Base-by-base conservation (phyloP, 768 basidiomycete genomes). In the Lepiota venenata region DNA sequence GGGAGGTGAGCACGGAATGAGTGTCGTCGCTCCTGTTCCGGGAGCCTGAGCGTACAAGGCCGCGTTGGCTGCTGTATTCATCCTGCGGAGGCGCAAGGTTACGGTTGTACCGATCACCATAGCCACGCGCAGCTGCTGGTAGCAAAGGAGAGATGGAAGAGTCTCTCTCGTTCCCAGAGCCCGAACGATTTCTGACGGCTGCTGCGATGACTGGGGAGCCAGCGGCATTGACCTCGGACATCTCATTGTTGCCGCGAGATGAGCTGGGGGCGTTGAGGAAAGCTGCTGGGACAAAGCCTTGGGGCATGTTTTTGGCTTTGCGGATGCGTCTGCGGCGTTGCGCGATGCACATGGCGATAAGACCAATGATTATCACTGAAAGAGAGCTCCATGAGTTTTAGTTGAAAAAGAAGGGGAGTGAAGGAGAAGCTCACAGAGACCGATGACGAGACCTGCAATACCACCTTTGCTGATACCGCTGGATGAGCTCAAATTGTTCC, bases 301-400 rank as follows among this genome's bases (percentile, higher is more conserved):
- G 55, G 14, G 63, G 63, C 38, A 57, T 58, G 37, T 62, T 64
- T 11, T 52, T 57, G 14, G 63, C 56, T 15, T 58, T 60, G 32
- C 64, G 63, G 37, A 51, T 45, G 32, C 64, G 57, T 15, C 55
- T 62, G 27, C 57, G 51, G 32, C 56, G 59, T 16, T 55, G 59
- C 18, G 60, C 42, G 37, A 66, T 35, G 22, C 63, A 35, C 54
- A 66, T 65, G 10, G 59, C 32, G 3, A 58, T 21, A 22, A 66
- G 43, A 9, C 57, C 61, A 21, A 55, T 12, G 39, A 64, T 50
- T 32, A 66, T 52, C n/a, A 63, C 67, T 65, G 16, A 42, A 48
- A 29, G 20, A 32, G 25, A 3, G 18, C n/a, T 10, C n/a, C 0
- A 4, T 22, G 38, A 6, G n/a, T 36, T 20, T 20, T 12, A n/a